These are phyloP conservation scores for Pichia sp. DNA, from an alignment of 1,139 yeast species.

Conservation along the genomic window DNA sequence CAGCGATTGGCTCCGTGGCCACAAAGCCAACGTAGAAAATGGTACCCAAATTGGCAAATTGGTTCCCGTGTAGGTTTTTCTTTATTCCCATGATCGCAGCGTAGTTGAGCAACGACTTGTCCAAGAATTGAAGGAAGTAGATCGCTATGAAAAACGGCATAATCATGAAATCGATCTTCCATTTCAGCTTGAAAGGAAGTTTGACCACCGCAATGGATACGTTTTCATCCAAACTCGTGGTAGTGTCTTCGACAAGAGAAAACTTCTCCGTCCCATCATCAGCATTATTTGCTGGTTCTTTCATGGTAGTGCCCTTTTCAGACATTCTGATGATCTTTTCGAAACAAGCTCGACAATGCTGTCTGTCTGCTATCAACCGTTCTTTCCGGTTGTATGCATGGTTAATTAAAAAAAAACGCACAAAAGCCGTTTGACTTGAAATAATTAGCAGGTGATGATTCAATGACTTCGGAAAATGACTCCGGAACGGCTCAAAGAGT, in stretches of 20 bases:
- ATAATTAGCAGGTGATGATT: no score
- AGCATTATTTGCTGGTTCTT: neutral
- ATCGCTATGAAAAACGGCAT: slow-evolving; percentile 15
- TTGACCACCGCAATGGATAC: neutral
- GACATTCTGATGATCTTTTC: neutral
- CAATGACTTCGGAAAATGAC: no score
- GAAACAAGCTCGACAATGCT: no score
- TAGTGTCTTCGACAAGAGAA: neutral
- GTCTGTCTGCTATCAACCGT: no score
- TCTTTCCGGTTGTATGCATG: no score
- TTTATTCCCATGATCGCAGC: slow-evolving; percentile 52
- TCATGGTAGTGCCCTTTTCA: neutral
- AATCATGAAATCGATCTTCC: slow-evolving; percentile 17
- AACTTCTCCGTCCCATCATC: neutral
- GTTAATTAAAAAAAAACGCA: no score
- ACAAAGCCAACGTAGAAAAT: slow-evolving; percentile 40
- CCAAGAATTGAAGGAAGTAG: slow-evolving; percentile 17
- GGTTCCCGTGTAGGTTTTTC: slow-evolving; percentile 27
- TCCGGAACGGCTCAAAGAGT: no score
- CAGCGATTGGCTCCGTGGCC: slow-evolving; percentile 13
- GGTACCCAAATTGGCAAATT: slow-evolving; percentile 29
- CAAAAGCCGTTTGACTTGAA: no score
- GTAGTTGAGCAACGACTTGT: slow-evolving; percentile 16
- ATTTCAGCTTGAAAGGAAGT: slow-evolving; percentile 10
- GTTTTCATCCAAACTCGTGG: neutral